Percentiles rank a stretch among this genome's conserved stretches.
phyloP scores from a whole-genome alignment of 306 rosid species.

The Benincasa hispida region DNA sequence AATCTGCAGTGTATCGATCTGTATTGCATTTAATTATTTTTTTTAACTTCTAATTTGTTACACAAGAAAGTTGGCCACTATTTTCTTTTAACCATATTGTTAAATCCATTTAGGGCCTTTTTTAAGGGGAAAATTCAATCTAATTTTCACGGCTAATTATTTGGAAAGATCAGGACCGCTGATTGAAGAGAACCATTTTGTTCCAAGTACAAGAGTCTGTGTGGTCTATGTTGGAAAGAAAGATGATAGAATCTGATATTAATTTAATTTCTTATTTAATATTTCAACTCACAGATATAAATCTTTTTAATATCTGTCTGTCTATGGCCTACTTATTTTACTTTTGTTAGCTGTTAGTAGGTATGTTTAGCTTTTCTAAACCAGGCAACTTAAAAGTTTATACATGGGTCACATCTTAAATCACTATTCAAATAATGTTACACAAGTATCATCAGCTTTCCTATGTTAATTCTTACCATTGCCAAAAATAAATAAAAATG shows the following conservation, averaged over 20 bases:
- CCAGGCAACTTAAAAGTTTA: neutral
- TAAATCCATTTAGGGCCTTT: neutral
- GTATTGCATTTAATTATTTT: conserved; percentile 6
- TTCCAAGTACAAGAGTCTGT: neutral
- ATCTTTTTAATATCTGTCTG: no score
- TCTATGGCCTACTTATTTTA: neutral
- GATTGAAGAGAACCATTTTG: neutral
- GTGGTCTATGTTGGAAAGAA: no score
- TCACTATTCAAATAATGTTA: conserved; percentile 26
- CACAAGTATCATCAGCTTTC: conserved; percentile 29
- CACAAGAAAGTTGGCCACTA: neutral
- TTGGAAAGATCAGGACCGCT: neutral
- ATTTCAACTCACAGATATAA: neutral
- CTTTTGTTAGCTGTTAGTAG: neutral
- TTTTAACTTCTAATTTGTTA: neutral
- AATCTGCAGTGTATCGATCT: neutral
- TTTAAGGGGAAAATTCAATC: neutral
- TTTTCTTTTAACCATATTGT: neutral
- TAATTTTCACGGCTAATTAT: neutral
- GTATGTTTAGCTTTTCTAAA: neutral
- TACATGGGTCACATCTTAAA: conserved; percentile 22
- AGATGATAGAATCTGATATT: neutral
- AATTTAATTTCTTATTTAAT: neutral
- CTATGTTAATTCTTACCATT: conserved; percentile 29
- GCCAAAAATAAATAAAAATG: conserved; percentile 12